Percentiles rank a stretch among this genome's conserved stretches.
Conservation (phyloP, 306 rosid species). For the Quercus dentata region DNA sequence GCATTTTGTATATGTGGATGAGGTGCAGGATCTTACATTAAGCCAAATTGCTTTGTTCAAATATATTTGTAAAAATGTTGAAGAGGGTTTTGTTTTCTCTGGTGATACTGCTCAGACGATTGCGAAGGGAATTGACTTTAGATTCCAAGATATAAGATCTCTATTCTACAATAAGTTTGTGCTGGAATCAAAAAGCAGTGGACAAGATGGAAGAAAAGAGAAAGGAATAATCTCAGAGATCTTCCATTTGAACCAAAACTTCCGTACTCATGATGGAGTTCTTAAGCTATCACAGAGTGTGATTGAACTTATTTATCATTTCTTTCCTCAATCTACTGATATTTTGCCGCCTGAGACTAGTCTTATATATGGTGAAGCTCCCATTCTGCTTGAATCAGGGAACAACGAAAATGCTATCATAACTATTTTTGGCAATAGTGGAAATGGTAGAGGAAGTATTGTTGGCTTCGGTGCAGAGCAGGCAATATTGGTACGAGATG, state of each 20-base stretch:
- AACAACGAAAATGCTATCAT: slow-evolving; percentile 56
- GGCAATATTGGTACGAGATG: slow-evolving; percentile 79
- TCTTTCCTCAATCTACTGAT: slow-evolving; percentile 70
- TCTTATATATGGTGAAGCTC: slow-evolving; percentile 66
- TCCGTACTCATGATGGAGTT: slow-evolving; percentile 76
- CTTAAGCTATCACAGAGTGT: slow-evolving; percentile 64
- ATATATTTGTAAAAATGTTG: slow-evolving; percentile 60
- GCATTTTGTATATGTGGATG: slow-evolving; percentile 69
- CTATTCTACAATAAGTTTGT: slow-evolving; percentile 65
- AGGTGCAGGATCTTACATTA: slow-evolving; percentile 83
- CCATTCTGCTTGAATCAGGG: slow-evolving; percentile 51
- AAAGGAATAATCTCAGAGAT: slow-evolving; percentile 49
- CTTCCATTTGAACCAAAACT: slow-evolving; percentile 54
- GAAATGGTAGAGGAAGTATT: slow-evolving; percentile 27
- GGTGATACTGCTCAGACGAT: slow-evolving; percentile 87
- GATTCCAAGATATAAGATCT: slow-evolving; percentile 62
- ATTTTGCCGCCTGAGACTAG: slow-evolving; percentile 66
- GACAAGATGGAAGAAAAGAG: slow-evolving; percentile 25
- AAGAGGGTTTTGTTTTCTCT: slow-evolving; percentile 79
- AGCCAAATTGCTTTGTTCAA: slow-evolving; percentile 72
- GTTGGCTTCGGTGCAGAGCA: slow-evolving; percentile 88
- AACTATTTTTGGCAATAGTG: slow-evolving; percentile 62
- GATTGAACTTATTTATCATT: slow-evolving; percentile 58
- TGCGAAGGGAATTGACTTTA: slow-evolving; percentile 77
- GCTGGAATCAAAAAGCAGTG: slow-evolving; percentile 26